Conservation (phyloP, 768 basidiomycete species). For the Daedalea quercina region DNA sequence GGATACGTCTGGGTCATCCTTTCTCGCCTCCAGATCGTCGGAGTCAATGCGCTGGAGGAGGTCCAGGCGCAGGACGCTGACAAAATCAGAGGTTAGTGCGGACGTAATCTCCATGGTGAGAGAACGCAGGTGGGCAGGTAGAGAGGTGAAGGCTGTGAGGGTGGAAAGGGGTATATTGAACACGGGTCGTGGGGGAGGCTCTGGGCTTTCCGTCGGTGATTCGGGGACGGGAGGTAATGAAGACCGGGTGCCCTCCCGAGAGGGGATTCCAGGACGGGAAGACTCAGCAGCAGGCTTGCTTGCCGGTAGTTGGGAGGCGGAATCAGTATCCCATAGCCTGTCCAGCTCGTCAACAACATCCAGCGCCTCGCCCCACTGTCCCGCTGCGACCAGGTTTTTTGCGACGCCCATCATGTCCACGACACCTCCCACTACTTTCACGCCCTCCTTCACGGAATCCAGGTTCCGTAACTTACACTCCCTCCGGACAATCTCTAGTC, state of each 20-base stretch:
- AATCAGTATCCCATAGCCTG: constrained; percentile 39
- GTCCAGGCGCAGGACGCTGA: constrained; percentile 63
- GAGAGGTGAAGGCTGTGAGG: constrained; percentile 62
- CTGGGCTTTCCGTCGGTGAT: constrained; percentile 15
- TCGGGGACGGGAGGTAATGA: constrained; percentile 20
- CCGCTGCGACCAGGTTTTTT: constrained; percentile 67
- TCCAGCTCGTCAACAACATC: constrained; percentile 66
- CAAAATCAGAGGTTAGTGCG: constrained; percentile 72
- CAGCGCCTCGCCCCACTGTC: constrained; percentile 86
- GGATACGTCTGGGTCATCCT: constrained; percentile 30
- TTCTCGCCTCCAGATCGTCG: constrained; percentile 11
- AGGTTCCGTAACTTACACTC: constrained; percentile 59
- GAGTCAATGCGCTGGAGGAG: constrained; percentile 44
- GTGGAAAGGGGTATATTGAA: constrained; percentile 55
- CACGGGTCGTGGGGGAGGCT: constrained; percentile 15
- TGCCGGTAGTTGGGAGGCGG: background rate
- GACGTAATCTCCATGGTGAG: constrained; percentile 71
- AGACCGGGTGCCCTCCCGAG: constrained; percentile 11
- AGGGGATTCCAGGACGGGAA: background rate
- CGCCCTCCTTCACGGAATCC: constrained; percentile 51
- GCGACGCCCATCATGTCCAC: constrained; percentile 74
- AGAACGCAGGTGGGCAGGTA: constrained; percentile 66
- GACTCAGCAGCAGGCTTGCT: background rate
- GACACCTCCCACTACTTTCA: constrained; percentile 59
- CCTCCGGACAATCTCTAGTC: constrained; percentile 64